These are phyloP conservation scores for Cyclocybe cylindracea DNA, from an alignment of 768 basidiomycete genomes.

Conservation along the genomic window DNA sequence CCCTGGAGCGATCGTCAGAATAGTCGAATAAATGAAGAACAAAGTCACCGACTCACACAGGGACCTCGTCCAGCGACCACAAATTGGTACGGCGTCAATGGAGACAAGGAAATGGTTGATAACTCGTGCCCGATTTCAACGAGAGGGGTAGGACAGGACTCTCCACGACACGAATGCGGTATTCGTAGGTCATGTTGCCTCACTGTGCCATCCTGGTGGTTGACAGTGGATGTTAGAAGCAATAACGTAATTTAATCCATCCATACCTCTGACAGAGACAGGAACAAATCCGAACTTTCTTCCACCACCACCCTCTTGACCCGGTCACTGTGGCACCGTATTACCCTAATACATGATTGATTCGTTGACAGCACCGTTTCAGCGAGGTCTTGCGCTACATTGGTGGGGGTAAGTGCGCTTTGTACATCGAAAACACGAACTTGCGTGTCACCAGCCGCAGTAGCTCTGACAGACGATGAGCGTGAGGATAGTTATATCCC, in stretches of 20 bases:
- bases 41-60: slow-evolving; percentile 49
- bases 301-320: slow-evolving; percentile 83
- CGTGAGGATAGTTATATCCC: slow-evolving; percentile 7
- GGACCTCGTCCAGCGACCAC: slow-evolving; percentile 83
- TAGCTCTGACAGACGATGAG: slow-evolving; percentile 46
- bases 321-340: slow-evolving; percentile 71
- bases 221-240: background rate
- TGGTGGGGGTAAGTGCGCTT: slow-evolving; percentile 28
- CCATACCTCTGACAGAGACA: slow-evolving; percentile 77
- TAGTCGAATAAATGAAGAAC: background rate
- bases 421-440: slow-evolving; percentile 79
- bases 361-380: slow-evolving; percentile 47
- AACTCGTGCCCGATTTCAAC: slow-evolving; percentile 65
- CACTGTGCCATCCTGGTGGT: slow-evolving; percentile 75
- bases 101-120: slow-evolving; percentile 74
- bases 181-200: slow-evolving; percentile 85
- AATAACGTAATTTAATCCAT: background rate
- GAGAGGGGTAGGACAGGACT: slow-evolving; percentile 70
- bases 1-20: slow-evolving; percentile 41
- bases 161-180: slow-evolving; percentile 59
- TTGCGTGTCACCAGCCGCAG: slow-evolving; percentile 74
- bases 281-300: slow-evolving; percentile 72
- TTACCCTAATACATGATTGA: slow-evolving; percentile 50
- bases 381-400: slow-evolving; percentile 34
- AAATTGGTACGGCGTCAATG: slow-evolving; percentile 80